Percentiles rank a stretch among this genome's conserved stretches.
phyloP scores from a whole-genome alignment of 1,284 basidiomycete genomes.

The Agaricales sp. region DNA sequence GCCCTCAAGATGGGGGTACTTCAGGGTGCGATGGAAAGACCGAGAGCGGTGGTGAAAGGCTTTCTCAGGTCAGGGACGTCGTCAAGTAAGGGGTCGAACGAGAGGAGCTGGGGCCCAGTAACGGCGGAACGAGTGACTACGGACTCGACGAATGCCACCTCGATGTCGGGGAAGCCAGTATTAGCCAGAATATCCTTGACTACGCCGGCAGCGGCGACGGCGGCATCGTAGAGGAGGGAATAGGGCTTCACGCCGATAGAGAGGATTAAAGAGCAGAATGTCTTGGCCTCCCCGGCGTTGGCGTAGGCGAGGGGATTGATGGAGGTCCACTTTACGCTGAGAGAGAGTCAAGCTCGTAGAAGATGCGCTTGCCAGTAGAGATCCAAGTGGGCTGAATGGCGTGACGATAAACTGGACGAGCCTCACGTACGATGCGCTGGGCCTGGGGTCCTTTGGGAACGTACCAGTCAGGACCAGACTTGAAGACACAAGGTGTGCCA shows the following conservation, averaged over 20 bases:
- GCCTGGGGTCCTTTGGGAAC: constrained; percentile 16
- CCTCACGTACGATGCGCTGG: constrained; percentile 18
- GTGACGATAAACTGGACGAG: constrained; percentile 20
- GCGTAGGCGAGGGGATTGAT: constrained; percentile 16
- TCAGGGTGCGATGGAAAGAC: not conserved
- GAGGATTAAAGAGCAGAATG: constrained; percentile 8
- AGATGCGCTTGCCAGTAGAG: constrained; percentile 11
- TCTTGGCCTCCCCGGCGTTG: constrained; percentile 12
- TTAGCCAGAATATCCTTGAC: constrained; percentile 12
- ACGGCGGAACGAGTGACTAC: constrained; percentile 4
- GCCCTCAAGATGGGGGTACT: not conserved
- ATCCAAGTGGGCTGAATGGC: constrained; percentile 12
- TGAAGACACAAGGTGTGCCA: constrained; percentile 19
- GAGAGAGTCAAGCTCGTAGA: constrained; percentile 12
- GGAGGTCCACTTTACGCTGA: constrained; percentile 13
- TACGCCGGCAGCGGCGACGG: constrained; percentile 12
- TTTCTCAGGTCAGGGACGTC: not conserved
- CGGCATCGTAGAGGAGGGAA: constrained; percentile 14
- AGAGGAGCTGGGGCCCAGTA: not conserved
- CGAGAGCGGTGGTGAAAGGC: constrained; percentile 17
- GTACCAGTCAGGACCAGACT: constrained; percentile 18
- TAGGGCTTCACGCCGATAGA: constrained; percentile 15
- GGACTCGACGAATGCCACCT: constrained; percentile 14
- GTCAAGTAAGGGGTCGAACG: not conserved
- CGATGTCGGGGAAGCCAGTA: constrained; percentile 13